These are phyloP conservation scores for Fusarium poae DNA, from an alignment of 2,329 filamentous ascomycete genomes.

Conservation along the genomic window DNA sequence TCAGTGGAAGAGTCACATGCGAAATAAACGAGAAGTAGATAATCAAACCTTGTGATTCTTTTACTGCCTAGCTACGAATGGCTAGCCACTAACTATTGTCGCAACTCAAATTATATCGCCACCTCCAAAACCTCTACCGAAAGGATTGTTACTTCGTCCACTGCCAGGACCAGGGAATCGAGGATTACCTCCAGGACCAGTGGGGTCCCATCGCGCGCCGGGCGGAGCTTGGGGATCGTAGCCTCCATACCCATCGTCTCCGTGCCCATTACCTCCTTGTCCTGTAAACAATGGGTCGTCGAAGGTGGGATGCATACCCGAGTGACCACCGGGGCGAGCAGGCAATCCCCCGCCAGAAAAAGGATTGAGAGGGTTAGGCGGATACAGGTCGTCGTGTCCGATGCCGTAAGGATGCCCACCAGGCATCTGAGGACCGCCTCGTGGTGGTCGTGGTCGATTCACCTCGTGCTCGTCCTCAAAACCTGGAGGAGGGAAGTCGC, in stretches of 20 bases:
- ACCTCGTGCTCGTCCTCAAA: constrained; percentile 96
- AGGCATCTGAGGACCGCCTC: constrained; percentile 51
- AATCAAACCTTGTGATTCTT: constrained; percentile 26
- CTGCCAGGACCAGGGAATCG: constrained; percentile 61
- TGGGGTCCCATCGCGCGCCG: constrained; percentile 91
- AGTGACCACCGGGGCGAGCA: constrained; percentile 69
- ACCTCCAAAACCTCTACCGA: constrained; percentile 50
- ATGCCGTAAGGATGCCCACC: constrained; percentile 74
- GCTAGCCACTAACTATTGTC: not conserved
- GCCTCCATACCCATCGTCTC: constrained; percentile 50
- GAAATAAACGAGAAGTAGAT: constrained; percentile 1
- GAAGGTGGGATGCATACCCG: constrained; percentile 96
- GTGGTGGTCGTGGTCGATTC: constrained; percentile 72
- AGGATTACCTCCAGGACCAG: constrained; percentile 74
- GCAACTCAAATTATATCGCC: constrained; percentile 48
- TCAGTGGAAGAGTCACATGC: constrained; percentile 1
- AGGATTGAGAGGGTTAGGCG: constrained; percentile 59
- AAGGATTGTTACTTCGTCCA: constrained; percentile 55
- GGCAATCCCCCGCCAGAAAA: constrained; percentile 72
- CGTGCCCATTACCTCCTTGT: constrained; percentile 54
- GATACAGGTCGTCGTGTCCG: constrained; percentile 89
- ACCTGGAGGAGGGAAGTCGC: constrained; percentile 85
- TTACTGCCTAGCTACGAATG: not conserved
- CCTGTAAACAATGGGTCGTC: constrained; percentile 85
- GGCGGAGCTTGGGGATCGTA: constrained; percentile 81